Evolutionary conservation across 2,329 filamentous ascomycete species (phyloP).

Genomic region (Rasamsonia emersonii): DNA sequence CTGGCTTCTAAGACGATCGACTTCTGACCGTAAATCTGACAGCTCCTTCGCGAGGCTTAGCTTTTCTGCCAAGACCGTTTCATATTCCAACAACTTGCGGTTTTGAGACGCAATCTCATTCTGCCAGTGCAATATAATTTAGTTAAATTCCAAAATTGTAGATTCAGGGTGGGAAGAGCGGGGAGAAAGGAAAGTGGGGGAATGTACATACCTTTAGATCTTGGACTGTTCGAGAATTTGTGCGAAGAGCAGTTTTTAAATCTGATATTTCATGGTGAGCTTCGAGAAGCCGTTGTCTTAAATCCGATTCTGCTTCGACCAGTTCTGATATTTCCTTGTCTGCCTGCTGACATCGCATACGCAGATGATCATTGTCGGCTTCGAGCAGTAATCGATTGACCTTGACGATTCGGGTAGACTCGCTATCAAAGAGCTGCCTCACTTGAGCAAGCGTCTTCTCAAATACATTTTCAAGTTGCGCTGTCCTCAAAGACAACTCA

Average conservation of each 20-base stretch:
- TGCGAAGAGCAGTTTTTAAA: conserved; percentile 29
- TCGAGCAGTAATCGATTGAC: conserved; percentile 63
- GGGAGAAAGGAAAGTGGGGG: too few relatives aligned
- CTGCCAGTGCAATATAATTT: too few relatives aligned
- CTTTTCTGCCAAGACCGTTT: conserved; percentile 60
- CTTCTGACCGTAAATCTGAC: conserved; percentile 49
- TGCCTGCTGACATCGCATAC: conserved; percentile 51
- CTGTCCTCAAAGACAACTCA: conserved; percentile 44
- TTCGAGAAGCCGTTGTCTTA: conserved; percentile 41
- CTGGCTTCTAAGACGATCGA: conserved; percentile 55
- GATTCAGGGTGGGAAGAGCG: too few relatives aligned
- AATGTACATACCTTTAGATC: conserved; percentile 49
- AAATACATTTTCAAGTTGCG: conserved; percentile 60
- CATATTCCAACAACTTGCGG: conserved; percentile 58
- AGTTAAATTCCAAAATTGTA: too few relatives aligned
- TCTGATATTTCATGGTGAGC: conserved; percentile 38
- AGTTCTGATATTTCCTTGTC: conserved; percentile 47
- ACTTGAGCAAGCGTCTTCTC: conserved; percentile 56
- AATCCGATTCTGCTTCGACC: conserved; percentile 33
- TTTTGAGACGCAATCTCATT: conserved; percentile 63
- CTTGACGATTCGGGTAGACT: conserved; percentile 61
- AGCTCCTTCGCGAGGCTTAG: conserved; percentile 53
- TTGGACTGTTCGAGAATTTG: conserved; percentile 46
- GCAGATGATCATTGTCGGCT: conserved; percentile 63
- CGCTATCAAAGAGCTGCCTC: conserved; percentile 62